phyloP scores from a whole-genome alignment of 1,284 basidiomycete species.

The Apiotrichum siamense region DNA sequence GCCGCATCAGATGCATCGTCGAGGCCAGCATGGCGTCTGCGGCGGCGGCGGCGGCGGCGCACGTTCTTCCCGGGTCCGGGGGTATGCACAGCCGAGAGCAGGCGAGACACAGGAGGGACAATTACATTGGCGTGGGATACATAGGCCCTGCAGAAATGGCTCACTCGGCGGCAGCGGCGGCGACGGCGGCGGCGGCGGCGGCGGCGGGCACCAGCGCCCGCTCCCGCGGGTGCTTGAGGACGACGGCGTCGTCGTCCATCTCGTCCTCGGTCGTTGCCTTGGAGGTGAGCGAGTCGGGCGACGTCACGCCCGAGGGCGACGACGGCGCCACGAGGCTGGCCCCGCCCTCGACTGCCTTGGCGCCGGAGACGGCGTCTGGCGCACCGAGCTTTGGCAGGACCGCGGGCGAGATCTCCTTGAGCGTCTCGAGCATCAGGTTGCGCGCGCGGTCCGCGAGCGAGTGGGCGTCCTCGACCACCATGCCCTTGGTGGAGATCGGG shows the following conservation, averaged over 20 bases:
- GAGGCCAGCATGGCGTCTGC: no score
- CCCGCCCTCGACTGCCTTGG: not conserved
- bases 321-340: not conserved
- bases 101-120: no score
- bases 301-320: not conserved
- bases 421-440: slow-evolving; percentile 46
- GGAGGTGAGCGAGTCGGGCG: not conserved
- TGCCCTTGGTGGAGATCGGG: slow-evolving; percentile 50
- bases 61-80: no score
- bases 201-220: no score
- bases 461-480: slow-evolving; percentile 49
- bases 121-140: no score
- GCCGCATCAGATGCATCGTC: no score
- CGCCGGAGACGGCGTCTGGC: not conserved
- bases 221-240: slow-evolving; percentile 39
- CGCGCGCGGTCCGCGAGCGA: slow-evolving; percentile 48
- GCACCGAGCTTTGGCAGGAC: slow-evolving; percentile 4
- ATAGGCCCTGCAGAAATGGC: no score
- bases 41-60: no score
- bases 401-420: slow-evolving; percentile 39
- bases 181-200: not conserved
- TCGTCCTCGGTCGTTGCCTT: slow-evolving; percentile 43
- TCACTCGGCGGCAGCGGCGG: not conserved
- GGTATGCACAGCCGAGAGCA: no score
- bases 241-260: slow-evolving; percentile 46